Conservation (phyloP, 179 eudicot species). For the Beta lomatogona region DNA sequence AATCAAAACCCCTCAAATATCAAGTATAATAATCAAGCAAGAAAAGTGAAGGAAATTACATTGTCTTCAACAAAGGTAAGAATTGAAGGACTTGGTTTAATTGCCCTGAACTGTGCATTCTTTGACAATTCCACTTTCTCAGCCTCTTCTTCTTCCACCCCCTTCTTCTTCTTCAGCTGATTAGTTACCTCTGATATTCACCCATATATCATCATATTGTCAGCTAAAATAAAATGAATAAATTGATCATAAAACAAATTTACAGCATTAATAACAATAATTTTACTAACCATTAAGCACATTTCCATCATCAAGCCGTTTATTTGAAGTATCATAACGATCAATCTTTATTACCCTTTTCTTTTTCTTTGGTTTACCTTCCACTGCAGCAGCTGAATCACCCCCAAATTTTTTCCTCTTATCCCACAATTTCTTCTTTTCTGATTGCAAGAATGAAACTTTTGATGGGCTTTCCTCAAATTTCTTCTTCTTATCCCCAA, state of each 20-base stretch:
- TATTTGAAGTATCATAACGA: conserved; percentile 64
- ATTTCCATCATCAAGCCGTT: conserved; percentile 64
- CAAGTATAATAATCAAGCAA: not conserved
- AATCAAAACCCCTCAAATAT: not conserved
- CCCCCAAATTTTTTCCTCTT: conserved; percentile 36
- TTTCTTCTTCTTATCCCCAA: conserved; percentile 14
- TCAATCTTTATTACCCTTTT: conserved; percentile 63
- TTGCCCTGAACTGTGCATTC: conserved; percentile 96
- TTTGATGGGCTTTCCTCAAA: conserved; percentile 7
- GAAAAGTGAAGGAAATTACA: conserved; percentile 40
- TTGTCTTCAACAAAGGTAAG: conserved; percentile 80
- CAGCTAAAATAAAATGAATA: conserved; percentile 7
- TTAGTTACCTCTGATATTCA: conserved; percentile 43
- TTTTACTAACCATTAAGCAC: conserved; percentile 29
- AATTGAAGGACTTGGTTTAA: conserved; percentile 74
- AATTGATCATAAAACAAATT: not conserved
- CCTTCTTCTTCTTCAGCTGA: conserved; percentile 24
- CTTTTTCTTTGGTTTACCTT: conserved; percentile 50
- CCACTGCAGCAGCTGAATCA: conserved; percentile 31
- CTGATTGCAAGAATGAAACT: conserved; percentile 1
- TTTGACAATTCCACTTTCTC: conserved; percentile 56
- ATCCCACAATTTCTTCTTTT: conserved; percentile 33
- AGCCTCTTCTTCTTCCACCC: conserved; percentile 46
- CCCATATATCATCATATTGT: conserved; percentile 14
- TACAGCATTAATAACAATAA: not conserved